Conservation (phyloP, 202 grass and related monocot species). For the Setaria italica region DNA sequence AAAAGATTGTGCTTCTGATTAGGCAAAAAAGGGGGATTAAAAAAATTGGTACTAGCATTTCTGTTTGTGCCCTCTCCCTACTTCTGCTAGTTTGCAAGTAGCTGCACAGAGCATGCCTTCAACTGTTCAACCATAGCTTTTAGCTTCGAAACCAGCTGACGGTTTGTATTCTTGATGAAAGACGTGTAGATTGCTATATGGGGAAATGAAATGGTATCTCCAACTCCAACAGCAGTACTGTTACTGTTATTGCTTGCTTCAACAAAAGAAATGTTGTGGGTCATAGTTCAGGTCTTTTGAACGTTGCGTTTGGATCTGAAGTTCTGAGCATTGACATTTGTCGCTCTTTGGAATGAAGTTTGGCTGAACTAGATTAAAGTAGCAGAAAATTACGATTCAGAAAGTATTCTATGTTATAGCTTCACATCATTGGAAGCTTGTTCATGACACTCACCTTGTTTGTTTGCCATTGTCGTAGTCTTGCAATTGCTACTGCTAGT, state of each 20-base stretch:
- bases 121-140: background rate
- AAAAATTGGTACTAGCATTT: background rate
- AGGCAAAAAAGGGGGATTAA: background rate
- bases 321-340: conserved; percentile 25
- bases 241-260: background rate
- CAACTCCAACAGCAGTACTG: background rate
- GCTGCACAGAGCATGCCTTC: background rate
- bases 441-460: background rate
- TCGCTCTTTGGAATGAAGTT: background rate
- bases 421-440: background rate
- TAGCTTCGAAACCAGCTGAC: background rate
- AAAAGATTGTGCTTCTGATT: conserved; percentile 36
- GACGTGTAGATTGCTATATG: background rate
- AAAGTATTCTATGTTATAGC: conserved; percentile 9
- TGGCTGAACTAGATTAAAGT: background rate
- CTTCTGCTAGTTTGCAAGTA: conserved; percentile 12
- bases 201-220: background rate
- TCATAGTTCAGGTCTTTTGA: background rate
- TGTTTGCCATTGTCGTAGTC: background rate
- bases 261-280: background rate
- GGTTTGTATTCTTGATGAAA: background rate
- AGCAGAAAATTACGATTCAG: background rate
- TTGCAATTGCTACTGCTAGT: background rate
- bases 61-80: background rate
- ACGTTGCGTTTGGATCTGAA: background rate